These are phyloP conservation scores for Yamadazyma buinensis DNA, from an alignment of 1,139 yeast genomes.

Conservation along the genomic window DNA sequence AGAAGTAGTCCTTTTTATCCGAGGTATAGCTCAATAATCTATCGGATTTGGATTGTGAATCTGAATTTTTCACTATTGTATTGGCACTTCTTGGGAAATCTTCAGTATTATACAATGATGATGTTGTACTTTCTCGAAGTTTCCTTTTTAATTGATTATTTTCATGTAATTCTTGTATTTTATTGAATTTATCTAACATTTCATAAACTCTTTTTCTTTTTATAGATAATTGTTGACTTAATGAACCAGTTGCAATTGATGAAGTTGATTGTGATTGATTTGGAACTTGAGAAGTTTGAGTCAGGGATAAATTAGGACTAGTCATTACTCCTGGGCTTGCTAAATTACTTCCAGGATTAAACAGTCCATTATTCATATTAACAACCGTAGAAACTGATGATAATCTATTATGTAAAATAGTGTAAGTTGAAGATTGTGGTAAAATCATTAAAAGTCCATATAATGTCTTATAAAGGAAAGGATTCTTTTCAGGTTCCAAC, in stretches of 20 bases:
- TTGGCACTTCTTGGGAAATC: conserved; percentile 5
- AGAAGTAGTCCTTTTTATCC: conserved; percentile 15
- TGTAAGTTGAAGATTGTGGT: conserved; percentile 95
- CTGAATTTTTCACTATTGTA: conserved; percentile 5
- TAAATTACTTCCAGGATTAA: background rate
- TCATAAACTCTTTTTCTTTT: conserved; percentile 47
- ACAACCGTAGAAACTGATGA: conserved; percentile 39
- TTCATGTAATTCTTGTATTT: conserved; percentile 58
- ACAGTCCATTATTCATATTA: conserved; percentile 10
- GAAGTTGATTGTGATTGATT: conserved; percentile 20
- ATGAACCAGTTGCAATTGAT: conserved; percentile 14
- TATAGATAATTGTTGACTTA: conserved; percentile 29
- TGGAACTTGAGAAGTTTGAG: background rate
- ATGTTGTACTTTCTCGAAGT: conserved; percentile 14
- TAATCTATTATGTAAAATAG: conserved; percentile 71
- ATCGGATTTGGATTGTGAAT: conserved; percentile 13
- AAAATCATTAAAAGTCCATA: conserved; percentile 91
- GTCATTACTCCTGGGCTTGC: conserved; percentile 8
- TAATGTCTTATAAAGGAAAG: conserved; percentile 78
- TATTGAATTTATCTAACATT: conserved; percentile 58
- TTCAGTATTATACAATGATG: conserved; percentile 12
- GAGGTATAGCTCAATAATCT: conserved; percentile 13
- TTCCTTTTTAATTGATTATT: conserved; percentile 11
- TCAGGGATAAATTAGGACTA: background rate
- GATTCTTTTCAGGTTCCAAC: conserved; percentile 80